A percentile compares a stretch with the other conserved stretches of the same genome.
These are phyloP conservation scores for Colletotrichum godetiae DNA, from an alignment of 2,329 filamentous ascomycete species.

Conservation along the genomic window DNA sequence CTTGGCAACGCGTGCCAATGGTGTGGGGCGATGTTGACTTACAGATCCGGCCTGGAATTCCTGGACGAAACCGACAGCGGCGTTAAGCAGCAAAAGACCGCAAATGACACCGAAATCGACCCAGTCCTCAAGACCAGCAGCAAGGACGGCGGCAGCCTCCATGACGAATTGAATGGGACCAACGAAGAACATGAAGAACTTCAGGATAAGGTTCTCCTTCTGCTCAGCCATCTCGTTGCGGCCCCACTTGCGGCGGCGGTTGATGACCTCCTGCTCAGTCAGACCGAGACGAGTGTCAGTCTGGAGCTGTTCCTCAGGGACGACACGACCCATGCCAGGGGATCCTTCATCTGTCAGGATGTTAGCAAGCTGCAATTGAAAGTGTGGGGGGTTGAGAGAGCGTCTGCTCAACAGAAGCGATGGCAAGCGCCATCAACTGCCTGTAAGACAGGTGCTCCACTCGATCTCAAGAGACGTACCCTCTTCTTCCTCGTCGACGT, in stretches of 20 bases:
- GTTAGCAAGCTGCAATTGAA: constrained; percentile 8
- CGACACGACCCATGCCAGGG: constrained; percentile 66
- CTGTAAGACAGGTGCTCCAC: neutral
- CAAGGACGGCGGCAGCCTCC: constrained; percentile 85
- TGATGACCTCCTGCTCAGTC: constrained; percentile 74
- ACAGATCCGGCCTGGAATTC: constrained; percentile 86
- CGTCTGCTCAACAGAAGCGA: neutral
- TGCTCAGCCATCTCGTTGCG: constrained; percentile 93
- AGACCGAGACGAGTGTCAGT: constrained; percentile 81
- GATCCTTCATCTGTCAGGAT: constrained; percentile 44
- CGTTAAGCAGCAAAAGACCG: constrained; percentile 85
- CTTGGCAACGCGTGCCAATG: constrained; percentile 31
- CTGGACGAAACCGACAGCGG: constrained; percentile 86
- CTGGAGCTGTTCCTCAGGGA: constrained; percentile 81
- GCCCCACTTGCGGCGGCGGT: constrained; percentile 74
- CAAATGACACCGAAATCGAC: constrained; percentile 95
- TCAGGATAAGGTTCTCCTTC: constrained; percentile 85
- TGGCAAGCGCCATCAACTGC: neutral
- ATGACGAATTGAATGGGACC: constrained; percentile 95
- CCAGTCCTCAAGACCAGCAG: constrained; percentile 88
- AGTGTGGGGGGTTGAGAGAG: no score
- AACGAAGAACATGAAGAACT: constrained; percentile 85
- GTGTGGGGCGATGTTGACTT: constrained; percentile 22
- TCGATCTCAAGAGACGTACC: constrained; percentile 45
- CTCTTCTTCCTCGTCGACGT: constrained; percentile 72